phyloP scores from a whole-genome alignment of 2,329 filamentous ascomycete species.

The Biscogniauxia marginata region DNA sequence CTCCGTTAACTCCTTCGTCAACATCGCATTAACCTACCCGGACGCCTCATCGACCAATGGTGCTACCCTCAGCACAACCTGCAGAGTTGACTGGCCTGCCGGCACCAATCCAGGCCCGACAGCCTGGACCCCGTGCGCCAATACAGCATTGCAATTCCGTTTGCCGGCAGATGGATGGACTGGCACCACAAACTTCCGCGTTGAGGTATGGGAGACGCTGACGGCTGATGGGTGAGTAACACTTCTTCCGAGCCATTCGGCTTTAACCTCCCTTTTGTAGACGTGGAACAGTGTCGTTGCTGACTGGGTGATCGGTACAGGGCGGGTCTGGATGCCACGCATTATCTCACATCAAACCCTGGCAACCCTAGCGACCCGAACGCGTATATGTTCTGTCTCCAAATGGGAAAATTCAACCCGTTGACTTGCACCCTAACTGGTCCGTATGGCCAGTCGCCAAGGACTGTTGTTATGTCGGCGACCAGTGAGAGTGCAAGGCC shows the following conservation, averaged over 20 bases:
- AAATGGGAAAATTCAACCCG: constrained; percentile 28
- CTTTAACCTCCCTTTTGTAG: too few relatives aligned
- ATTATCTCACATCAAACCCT: constrained; percentile 15
- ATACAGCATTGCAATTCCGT: constrained; percentile 18
- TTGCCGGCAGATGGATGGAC: constrained; percentile 24
- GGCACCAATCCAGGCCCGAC: constrained; percentile 20
- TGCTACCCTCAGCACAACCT: constrained; percentile 22
- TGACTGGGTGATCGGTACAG: constrained; percentile 13
- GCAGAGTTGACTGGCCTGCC: constrained; percentile 18
- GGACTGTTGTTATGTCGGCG: constrained; percentile 18
- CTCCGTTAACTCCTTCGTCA: constrained; percentile 19
- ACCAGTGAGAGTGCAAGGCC: constrained; percentile 16
- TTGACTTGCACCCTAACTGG: constrained; percentile 22
- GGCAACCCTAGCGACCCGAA: constrained; percentile 21
- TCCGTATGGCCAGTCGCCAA: constrained; percentile 8
- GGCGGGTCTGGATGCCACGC: constrained; percentile 20
- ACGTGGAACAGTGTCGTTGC: constrained; percentile 7
- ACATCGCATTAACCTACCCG: constrained; percentile 21
- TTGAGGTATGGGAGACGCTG: constrained; percentile 21
- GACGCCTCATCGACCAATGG: constrained; percentile 13
- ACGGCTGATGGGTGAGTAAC: constrained; percentile 21
- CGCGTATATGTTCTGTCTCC: constrained; percentile 24
- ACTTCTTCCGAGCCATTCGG: not conserved
- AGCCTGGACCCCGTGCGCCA: constrained; percentile 21
- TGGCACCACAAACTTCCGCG: constrained; percentile 18